These are phyloP conservation scores for Acer saccharum DNA, from an alignment of 345 rosid species.

Conservation along the genomic window DNA sequence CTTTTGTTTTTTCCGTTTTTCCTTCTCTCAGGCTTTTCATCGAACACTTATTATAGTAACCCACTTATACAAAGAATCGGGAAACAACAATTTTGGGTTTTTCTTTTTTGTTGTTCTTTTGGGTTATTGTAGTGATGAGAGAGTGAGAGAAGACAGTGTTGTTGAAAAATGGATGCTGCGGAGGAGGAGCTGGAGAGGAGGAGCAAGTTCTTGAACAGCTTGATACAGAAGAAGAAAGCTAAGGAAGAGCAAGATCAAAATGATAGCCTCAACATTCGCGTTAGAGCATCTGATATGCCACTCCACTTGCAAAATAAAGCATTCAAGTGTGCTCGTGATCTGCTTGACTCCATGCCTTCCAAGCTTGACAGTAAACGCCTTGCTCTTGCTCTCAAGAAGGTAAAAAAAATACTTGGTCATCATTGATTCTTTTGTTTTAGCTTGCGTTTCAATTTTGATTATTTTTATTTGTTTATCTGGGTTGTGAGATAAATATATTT, in stretches of 20 bases:
- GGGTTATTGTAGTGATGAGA: constrained; percentile 32
- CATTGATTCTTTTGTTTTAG: background rate
- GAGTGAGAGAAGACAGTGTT: constrained; percentile 7
- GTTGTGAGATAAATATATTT: background rate
- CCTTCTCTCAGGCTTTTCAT: constrained; percentile 28
- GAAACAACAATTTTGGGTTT: constrained; percentile 1
- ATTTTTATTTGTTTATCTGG: background rate
- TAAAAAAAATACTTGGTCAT: background rate
- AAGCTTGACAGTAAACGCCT: constrained; percentile 89
- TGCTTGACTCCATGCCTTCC: constrained; percentile 71
- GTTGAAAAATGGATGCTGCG: constrained; percentile 66
- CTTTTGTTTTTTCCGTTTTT: background rate
- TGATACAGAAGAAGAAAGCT: constrained; percentile 92
- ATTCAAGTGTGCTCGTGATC: constrained; percentile 73
- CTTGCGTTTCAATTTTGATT: background rate
- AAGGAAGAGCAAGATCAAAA: constrained; percentile 59
- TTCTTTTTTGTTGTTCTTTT: constrained; percentile 4
- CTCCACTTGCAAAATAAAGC: constrained; percentile 65
- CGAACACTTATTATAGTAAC: constrained; percentile 29
- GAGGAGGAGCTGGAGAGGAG: constrained; percentile 89
- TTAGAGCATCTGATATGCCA: constrained; percentile 93
- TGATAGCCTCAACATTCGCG: constrained; percentile 59
- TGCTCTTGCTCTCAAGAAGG: constrained; percentile 95
- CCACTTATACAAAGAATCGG: constrained; percentile 15
- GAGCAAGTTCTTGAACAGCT: constrained; percentile 81